Evolutionary conservation across 2,329 filamentous ascomycete genomes (phyloP).

Genomic region (Sporothrix brunneoviolacea): DNA sequence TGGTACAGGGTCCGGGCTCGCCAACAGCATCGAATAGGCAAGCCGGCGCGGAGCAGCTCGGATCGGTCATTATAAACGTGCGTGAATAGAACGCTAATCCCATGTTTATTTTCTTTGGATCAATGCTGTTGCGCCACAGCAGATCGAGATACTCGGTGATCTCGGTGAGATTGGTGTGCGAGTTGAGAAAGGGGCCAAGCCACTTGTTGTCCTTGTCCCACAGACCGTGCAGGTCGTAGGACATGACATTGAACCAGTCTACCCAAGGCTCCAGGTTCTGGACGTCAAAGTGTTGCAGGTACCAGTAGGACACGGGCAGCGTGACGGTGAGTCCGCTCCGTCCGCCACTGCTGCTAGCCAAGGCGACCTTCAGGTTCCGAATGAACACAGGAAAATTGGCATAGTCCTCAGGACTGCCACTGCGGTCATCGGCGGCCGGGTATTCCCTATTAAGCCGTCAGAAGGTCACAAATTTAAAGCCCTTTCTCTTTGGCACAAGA

Average conservation of each 20-base stretch:
- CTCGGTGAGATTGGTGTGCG: constrained; percentile 42
- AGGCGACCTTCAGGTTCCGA: neutral
- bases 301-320: constrained; percentile 16
- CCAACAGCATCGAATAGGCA: constrained; percentile 20
- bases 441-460: too few species aligned
- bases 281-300: constrained; percentile 15
- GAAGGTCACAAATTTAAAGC: too few species aligned
- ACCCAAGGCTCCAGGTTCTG: constrained; percentile 17
- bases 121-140: constrained; percentile 39
- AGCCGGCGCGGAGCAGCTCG: constrained; percentile 19
- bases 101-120: constrained; percentile 34
- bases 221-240: constrained; percentile 34
- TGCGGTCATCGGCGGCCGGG: constrained; percentile 17
- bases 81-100: constrained; percentile 39
- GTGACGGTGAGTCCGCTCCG: constrained; percentile 5
- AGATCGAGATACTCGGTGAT: constrained; percentile 35
- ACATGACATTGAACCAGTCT: constrained; percentile 15
- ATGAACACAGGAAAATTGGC: constrained; percentile 10
- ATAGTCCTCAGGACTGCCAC: constrained; percentile 18
- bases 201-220: constrained; percentile 28
- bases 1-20: constrained; percentile 19
- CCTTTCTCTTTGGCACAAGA: too few species aligned
- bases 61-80: constrained; percentile 12
- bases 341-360: neutral
- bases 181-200: constrained; percentile 21